Evolutionary conservation across 345 rosid genomes (phyloP), one percentile per base, ranked within the genome.

Genomic region (Adansonia digitata): DNA sequence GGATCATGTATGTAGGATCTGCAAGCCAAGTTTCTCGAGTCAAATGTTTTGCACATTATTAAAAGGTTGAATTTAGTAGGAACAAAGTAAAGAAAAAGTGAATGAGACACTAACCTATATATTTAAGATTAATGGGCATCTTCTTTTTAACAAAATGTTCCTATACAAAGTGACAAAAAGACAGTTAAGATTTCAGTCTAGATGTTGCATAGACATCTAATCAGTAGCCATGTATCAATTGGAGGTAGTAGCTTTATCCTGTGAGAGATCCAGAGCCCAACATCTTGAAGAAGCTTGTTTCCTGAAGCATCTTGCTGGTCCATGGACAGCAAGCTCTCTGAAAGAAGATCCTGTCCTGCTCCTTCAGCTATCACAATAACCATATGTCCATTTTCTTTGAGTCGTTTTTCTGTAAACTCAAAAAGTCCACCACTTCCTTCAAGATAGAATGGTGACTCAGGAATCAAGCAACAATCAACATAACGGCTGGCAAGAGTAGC

Each of bases 401-500:
- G 93, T 35, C 87, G 80, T 76, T 85, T 88, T 20, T 75, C 82
- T 17, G 90, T 86, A 82, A 66, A 91, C 81, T 90, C 89, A 76
- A 71, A 87, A 40, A 93, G 94, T 57, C 98, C 98, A 72, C 98
- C 97, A 68, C 86, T 81, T 77, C 94, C 98, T 83, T 93, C 94
- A 11, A 93, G 94, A 80, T 84, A 91, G 87, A 93, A 93, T 27
- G 97, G 94, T 64, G 97, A 93, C 84, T 93, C 98, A 4, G 98
- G 98, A 81, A 93, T 93, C 87, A 93, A 86, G 81, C 98, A 93
- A 82, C 97, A 91, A 77, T 93, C 97, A 49, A 93, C 97, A 79
- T 93, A 97, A 71, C 97, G 85, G 82, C 98, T 91, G 34, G 94
- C 97, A 59, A 93, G 93, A 57, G 98, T 93, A 63, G 98, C 97